Base-by-base conservation (phyloP, 2,329 filamentous ascomycete genomes). In the Dactylellina leptospora region DNA sequence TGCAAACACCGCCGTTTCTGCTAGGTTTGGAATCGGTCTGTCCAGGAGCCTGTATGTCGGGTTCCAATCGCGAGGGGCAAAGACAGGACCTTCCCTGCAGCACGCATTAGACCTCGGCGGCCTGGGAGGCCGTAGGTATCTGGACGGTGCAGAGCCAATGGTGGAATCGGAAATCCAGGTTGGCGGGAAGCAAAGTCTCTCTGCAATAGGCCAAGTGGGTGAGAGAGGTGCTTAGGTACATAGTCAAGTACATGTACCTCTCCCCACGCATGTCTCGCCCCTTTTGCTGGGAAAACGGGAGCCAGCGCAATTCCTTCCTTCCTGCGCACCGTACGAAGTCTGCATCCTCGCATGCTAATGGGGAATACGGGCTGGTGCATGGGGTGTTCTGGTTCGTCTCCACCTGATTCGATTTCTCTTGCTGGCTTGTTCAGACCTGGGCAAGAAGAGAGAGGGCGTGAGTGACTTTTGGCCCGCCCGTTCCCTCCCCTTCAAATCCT, bases 21-120 rank as follows among this genome's bases (percentile, higher is more conserved):
- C 30, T 33, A 13, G 13, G 30, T 33, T 33, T 33, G 30, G 30
- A 13, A 33, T 33, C 4, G 44, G 30, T 47, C 63, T 48, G 54
- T 53, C 66, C 66, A 48, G 53, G 66, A 71, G 66, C 66, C 66
- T 59, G 66, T 58, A 63, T 63, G 58, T 44, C 58, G 66, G 66
- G 66, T 53, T 58, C 18, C 13, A 28, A 10, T 42, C 18, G 40
- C 18, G 22, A 40, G 36, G 40, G 40, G 4, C 4, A 45, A 18
- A 22, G 16, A 45, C 40, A 45, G 40, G 48, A 38, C 48, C 27
- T 38, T 53, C 27, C 48, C 48, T 53, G 48, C 48, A 4, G 28
- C 16, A 6, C 11, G 13, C 11, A 3, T 22, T 22, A n/a, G n/a
- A 45, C 40, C 40, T 45, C 40, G 40, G 40, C 20, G 40, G 40